Base-by-base conservation (phyloP, 164 flowering plant genomes). In the Macadamia integrifolia region DNA sequence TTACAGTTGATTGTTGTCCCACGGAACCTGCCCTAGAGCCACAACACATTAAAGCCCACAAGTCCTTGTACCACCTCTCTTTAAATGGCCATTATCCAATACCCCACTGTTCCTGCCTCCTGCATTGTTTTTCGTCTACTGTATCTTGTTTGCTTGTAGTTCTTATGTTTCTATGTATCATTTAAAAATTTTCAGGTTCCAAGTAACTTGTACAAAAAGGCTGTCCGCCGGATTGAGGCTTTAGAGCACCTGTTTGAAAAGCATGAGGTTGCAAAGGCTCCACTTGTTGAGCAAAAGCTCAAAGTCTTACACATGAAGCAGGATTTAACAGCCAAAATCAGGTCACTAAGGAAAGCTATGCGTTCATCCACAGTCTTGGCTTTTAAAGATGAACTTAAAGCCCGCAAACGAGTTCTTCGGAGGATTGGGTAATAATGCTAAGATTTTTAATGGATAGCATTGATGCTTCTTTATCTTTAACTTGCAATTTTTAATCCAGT, bases 351-450 rank as follows among this genome's bases (percentile, higher is more conserved):
- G 82, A 87, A 78, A 77, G 75, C 83, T 61, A 72, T 95, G 82
- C 87, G 91, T 13, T 67, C 87, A 60, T 89, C 98, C 14, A 80
- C 96, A 52, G 85, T 84, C 53, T 79, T 95, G 82, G 98, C 99
- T 65, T 95, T 95, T 64, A 92, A 92, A 78, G 98, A 91, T 84
- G 99, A 95, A 78, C 91, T 95, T 60, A 95, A 89, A 77, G 94
- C 97, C 48, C 82, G 98, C 74, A 90, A 88, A 74, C 81, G 97
- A 68, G 97, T 86, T 65, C 90, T 95, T 1, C 81, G 98, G 64
- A 86, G 93, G 75, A 87, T 95, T 9, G 98, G 98, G 99, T 94
- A 88, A 78, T 31, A 8, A 46, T 46, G 40, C 40, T 35, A 35
- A 35, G 3, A 35, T 35, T 2, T 35, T 35, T 35, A 35, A 35